A percentile compares a stretch with the other conserved stretches of the same genome.
Conservation (phyloP, 2,329 filamentous ascomycete species). For the Coniochaeta hoffmannii region DNA sequence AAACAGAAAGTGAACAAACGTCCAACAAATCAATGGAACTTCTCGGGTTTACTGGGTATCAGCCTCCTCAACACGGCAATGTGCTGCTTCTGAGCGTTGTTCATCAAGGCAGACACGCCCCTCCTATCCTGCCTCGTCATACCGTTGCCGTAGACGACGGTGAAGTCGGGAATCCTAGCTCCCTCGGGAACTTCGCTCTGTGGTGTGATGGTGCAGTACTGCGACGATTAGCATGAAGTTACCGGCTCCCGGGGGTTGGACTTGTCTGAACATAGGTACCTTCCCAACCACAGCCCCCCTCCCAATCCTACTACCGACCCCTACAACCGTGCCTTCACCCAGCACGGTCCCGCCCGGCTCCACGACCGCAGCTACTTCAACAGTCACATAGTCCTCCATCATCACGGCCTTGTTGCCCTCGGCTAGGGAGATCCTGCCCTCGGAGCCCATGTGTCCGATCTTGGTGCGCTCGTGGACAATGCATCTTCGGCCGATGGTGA, state of each 20-base stretch:
- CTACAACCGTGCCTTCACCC: conserved; percentile 52
- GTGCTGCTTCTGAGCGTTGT: conserved; percentile 58
- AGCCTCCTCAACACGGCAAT: conserved; percentile 60
- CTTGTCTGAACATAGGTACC: conserved; percentile 29
- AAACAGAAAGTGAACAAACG: conserved; percentile 5
- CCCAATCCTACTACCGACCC: conserved; percentile 53
- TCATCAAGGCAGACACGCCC: conserved; percentile 54
- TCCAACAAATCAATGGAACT: conserved; percentile 30
- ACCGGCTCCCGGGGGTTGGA: neutral
- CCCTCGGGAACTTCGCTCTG: conserved; percentile 51
- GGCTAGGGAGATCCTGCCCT: conserved; percentile 15
- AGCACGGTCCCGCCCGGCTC: conserved; percentile 56
- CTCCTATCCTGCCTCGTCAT: conserved; percentile 50
- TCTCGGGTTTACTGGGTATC: conserved; percentile 56
- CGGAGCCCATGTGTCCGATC: conserved; percentile 37
- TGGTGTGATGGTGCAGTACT: conserved; percentile 66
- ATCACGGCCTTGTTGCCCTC: conserved; percentile 39
- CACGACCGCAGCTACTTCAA: conserved; percentile 53
- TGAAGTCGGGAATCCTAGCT: conserved; percentile 55
- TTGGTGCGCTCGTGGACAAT: conserved; percentile 67
- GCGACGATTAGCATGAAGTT: conserved; percentile 4
- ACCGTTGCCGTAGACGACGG: conserved; percentile 62
- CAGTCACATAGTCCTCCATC: conserved; percentile 52
- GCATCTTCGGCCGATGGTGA: conserved; percentile 73
- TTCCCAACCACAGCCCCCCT: conserved; percentile 55